Conservation (phyloP, 2,329 filamentous ascomycete species). For the Talaromyces sp. region DNA sequence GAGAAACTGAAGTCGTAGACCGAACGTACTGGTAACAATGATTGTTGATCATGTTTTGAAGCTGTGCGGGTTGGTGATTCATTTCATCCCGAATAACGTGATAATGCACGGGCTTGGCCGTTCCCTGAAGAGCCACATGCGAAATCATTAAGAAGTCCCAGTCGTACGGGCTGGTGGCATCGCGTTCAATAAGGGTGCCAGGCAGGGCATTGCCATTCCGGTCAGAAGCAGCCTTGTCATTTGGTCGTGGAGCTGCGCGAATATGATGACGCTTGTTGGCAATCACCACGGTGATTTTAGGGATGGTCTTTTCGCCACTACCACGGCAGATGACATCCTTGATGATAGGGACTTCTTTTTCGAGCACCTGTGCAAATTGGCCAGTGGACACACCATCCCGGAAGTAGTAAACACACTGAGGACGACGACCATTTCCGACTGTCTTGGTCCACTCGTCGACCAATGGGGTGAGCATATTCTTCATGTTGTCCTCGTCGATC, state of each 20-base stretch:
- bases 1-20: constrained; percentile 86
- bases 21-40: constrained; percentile 92
- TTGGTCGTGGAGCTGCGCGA: constrained; percentile 75
- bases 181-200: constrained; percentile 80
- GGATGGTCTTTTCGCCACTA: constrained; percentile 37
- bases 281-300: constrained; percentile 80
- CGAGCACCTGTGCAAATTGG: constrained; percentile 75
- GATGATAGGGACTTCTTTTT: constrained; percentile 72
- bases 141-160: constrained; percentile 79
- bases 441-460: constrained; percentile 61
- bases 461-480: constrained; percentile 63
- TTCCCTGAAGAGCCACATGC: constrained; percentile 85
- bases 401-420: constrained; percentile 81
- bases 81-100: constrained; percentile 83
- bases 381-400: constrained; percentile 89
- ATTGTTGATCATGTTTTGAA: constrained; percentile 89
- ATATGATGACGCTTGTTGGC: constrained; percentile 94
- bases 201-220: constrained; percentile 77
- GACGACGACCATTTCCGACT: constrained; percentile 54
- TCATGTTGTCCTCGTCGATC: constrained; percentile 64
- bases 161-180: constrained; percentile 86
- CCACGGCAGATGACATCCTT: constrained; percentile 55
- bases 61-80: constrained; percentile 60
- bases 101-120: constrained; percentile 87
- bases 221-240: constrained; percentile 55